Percentiles rank a stretch among this genome's conserved stretches.
Evolutionary conservation across 129 eudicot genomes (phyloP).

Genomic region (Lonicera japonica): DNA sequence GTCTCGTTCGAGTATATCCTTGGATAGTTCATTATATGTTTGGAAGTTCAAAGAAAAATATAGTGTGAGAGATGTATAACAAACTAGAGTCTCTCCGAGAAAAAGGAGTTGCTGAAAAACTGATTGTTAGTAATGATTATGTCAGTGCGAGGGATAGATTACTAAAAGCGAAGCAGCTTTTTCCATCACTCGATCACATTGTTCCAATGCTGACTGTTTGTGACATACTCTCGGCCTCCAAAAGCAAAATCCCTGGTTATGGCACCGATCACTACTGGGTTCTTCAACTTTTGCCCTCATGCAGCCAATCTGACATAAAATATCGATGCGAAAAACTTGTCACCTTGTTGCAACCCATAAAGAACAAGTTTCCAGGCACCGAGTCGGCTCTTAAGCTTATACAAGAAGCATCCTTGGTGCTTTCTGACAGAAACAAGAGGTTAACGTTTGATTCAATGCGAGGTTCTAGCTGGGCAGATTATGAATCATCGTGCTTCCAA

Average conservation of each 20-base stretch:
- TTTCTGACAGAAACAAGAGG: constrained; percentile 46
- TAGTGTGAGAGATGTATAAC: constrained; percentile 26
- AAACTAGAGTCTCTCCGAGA: constrained; percentile 48
- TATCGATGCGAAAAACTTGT: constrained; percentile 35
- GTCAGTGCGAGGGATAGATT: constrained; percentile 42
- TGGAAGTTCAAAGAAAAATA: constrained; percentile 5
- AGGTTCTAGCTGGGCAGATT: constrained; percentile 36
- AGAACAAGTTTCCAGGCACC: constrained; percentile 51
- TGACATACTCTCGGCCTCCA: constrained; percentile 42
- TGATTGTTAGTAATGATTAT: constrained; percentile 38
- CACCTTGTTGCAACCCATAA: constrained; percentile 45
- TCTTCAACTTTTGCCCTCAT: constrained; percentile 51
- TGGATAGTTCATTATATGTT: constrained; percentile 5
- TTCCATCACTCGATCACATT: constrained; percentile 43
- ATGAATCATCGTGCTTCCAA: constrained; percentile 22
- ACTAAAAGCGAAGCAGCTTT: constrained; percentile 43
- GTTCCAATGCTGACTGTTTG: constrained; percentile 49
- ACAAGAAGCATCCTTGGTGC: constrained; percentile 43
- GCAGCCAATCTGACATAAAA: constrained; percentile 29
- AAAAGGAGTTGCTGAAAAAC: constrained; percentile 48
- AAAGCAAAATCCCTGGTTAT: constrained; percentile 35
- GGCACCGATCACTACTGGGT: constrained; percentile 62
- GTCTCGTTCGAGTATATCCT: constrained; percentile 8
- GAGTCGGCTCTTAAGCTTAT: constrained; percentile 47
- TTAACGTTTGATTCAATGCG: constrained; percentile 49